Evolutionary conservation across 2,329 filamentous ascomycete species (phyloP).

Genomic region (Xylariaceae sp.): DNA sequence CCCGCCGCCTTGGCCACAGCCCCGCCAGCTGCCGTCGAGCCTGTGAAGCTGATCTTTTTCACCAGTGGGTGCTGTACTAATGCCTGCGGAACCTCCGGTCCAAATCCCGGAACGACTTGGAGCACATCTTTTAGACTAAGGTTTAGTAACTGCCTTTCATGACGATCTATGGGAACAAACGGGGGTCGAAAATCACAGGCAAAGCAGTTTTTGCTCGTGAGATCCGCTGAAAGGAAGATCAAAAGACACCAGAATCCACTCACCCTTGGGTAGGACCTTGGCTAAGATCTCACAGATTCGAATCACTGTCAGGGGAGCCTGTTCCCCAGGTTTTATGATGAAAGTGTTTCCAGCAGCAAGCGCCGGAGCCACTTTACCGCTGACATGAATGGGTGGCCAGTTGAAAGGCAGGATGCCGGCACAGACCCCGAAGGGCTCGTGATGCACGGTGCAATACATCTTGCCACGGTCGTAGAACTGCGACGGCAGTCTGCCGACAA

Average conservation of each 20-base stretch:
- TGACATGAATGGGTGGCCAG: slow-evolving; percentile 6
- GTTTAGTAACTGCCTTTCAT: too few species aligned
- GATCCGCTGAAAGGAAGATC: too few species aligned
- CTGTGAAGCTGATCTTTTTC: slow-evolving; percentile 82
- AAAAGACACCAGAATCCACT: too few species aligned
- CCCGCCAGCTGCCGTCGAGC: slow-evolving; percentile 59
- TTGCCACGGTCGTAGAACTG: slow-evolving; percentile 13
- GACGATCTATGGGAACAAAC: too few species aligned
- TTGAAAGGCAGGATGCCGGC: slow-evolving; percentile 14
- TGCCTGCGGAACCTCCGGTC: slow-evolving; percentile 76
- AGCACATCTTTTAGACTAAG: too few species aligned
- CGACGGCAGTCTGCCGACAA: slow-evolving; percentile 6
- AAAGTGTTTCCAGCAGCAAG: slow-evolving; percentile 13
- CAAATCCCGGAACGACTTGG: slow-evolving; percentile 71
- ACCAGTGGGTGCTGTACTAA: slow-evolving; percentile 76
- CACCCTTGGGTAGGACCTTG: too few species aligned
- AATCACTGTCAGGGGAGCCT: slow-evolving; percentile 13
- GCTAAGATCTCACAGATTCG: slow-evolving; percentile 6
- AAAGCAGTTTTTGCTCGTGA: too few species aligned
- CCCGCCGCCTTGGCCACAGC: slow-evolving; percentile 67
- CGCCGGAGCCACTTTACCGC: slow-evolving; percentile 10
- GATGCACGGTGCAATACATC: slow-evolving; percentile 5
- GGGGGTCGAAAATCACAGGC: too few species aligned
- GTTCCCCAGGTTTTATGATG: slow-evolving; percentile 10
- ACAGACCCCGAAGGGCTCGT: slow-evolving; percentile 16